Evolutionary conservation across 192 early-diverging fungal species (phyloP).

Genomic region (Piromyces finnis): DNA sequence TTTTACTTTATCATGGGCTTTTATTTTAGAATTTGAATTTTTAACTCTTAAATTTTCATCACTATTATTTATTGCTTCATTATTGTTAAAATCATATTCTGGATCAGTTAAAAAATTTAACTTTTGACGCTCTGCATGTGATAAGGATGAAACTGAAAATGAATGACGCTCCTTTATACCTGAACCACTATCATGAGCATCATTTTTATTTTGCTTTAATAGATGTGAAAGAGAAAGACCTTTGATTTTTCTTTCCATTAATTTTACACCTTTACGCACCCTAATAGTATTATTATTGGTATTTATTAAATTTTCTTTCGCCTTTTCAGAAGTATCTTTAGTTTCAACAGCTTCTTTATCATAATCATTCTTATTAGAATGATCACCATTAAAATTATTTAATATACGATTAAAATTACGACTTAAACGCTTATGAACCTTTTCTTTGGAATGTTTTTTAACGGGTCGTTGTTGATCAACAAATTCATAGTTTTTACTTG

Average conservation of each 20-base stretch:
- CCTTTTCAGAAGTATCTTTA: too few species aligned
- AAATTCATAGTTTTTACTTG: neutral
- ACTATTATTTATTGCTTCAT: too few species aligned
- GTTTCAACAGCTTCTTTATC: neutral
- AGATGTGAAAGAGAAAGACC: neutral
- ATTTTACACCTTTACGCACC: neutral
- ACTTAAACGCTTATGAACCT: neutral
- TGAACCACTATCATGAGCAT: neutral
- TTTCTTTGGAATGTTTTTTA: neutral
- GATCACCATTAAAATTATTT: neutral
- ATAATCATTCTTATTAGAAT: neutral
- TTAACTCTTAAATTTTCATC: too few species aligned
- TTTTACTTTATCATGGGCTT: too few species aligned
- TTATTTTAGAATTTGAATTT: too few species aligned
- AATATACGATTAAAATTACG: neutral
- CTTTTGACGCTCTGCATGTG: neutral
- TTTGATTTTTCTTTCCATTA: neutral
- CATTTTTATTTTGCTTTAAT: neutral
- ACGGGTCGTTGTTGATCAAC: too few species aligned
- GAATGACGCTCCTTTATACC: neutral
- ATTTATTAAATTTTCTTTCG: too few species aligned
- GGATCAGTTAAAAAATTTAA: neutral
- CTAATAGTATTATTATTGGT: neutral
- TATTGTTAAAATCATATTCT: too few species aligned
- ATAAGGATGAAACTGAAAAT: neutral